These are phyloP conservation scores for Drechslera avenae DNA, from an alignment of 2,329 filamentous ascomycete genomes.

Conservation along the genomic window DNA sequence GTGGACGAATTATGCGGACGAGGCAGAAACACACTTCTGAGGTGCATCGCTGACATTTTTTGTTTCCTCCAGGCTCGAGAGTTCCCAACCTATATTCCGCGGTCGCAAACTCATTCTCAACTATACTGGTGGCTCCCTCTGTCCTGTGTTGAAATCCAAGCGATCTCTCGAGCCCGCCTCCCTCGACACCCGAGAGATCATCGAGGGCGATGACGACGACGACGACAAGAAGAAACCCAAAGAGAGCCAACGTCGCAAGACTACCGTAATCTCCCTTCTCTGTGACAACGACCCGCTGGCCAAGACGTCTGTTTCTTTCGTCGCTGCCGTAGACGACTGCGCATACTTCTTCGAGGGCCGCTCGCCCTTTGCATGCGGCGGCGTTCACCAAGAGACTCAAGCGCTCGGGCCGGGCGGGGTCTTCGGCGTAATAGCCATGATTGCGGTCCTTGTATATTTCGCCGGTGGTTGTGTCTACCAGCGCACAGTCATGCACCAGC, in stretches of 20 bases:
- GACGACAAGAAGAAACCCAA: slow-evolving; percentile 50
- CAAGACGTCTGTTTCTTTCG: slow-evolving; percentile 77
- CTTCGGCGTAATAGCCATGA: slow-evolving; percentile 83
- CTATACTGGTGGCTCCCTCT: slow-evolving; percentile 58
- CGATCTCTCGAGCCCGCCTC: slow-evolving; percentile 30
- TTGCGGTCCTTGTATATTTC: slow-evolving; percentile 84
- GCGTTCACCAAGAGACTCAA: slow-evolving; percentile 62
- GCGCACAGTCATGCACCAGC: slow-evolving; percentile 88
- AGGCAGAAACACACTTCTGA: slow-evolving; percentile 3
- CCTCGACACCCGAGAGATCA: slow-evolving; percentile 43
- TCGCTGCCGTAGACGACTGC: slow-evolving; percentile 88
- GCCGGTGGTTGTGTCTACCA: slow-evolving; percentile 95
- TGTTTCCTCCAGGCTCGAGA: slow-evolving; percentile 55
- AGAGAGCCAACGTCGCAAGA: slow-evolving; percentile 68
- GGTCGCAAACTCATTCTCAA: slow-evolving; percentile 67
- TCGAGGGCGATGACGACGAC: slow-evolving; percentile 49
- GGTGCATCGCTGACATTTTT: slow-evolving; percentile 20
- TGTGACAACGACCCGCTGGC: slow-evolving; percentile 83
- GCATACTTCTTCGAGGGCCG: slow-evolving; percentile 95
- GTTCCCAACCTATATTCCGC: slow-evolving; percentile 61
- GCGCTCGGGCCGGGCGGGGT: slow-evolving; percentile 72
- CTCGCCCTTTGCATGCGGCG: slow-evolving; percentile 82
- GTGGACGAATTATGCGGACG: neutral
- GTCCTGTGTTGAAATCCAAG: slow-evolving; percentile 43
- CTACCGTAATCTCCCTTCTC: slow-evolving; percentile 87